phyloP scores from a whole-genome alignment of 1,139 yeast species.

The Candida mesenterica region DNA sequence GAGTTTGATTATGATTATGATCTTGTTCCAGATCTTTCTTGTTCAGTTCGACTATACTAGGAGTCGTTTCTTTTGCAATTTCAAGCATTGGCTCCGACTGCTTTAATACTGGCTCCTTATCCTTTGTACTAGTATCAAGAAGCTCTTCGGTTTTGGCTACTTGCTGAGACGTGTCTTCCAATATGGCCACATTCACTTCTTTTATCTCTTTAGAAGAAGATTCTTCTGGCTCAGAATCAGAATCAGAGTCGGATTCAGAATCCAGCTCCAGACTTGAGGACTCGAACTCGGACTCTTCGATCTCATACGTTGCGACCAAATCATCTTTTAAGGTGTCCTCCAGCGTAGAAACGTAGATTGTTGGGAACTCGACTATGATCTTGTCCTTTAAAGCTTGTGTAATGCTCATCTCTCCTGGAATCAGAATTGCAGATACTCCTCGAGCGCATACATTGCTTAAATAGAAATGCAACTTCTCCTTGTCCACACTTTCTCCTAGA shows the following conservation, averaged over 20 bases:
- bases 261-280: conserved; percentile 3
- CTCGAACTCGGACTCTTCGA: not conserved
- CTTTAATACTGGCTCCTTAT: too few relatives aligned
- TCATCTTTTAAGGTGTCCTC: conserved; percentile 15
- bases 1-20: too few relatives aligned
- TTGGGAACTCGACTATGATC: conserved; percentile 76
- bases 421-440: conserved; percentile 20
- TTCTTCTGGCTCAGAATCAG: conserved; percentile 22
- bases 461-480: conserved; percentile 28
- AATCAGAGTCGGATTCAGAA: conserved; percentile 15
- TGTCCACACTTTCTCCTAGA: conserved; percentile 16
- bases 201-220: conserved; percentile 14
- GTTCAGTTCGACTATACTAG: too few relatives aligned
- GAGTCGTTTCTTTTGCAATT: too few relatives aligned
- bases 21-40: too few relatives aligned
- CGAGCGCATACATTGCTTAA: conserved; percentile 32
- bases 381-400: conserved; percentile 51
- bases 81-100: too few relatives aligned
- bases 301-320: conserved; percentile 14
- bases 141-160: too few relatives aligned
- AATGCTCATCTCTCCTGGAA: conserved; percentile 24
- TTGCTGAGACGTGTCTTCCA: too few relatives aligned
- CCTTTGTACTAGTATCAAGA: too few relatives aligned
- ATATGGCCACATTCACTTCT: conserved; percentile 2
- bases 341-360: conserved; percentile 47